phyloP scores from a whole-genome alignment of 2,329 filamentous ascomycete species.

The Lizonia empirigonia region DNA sequence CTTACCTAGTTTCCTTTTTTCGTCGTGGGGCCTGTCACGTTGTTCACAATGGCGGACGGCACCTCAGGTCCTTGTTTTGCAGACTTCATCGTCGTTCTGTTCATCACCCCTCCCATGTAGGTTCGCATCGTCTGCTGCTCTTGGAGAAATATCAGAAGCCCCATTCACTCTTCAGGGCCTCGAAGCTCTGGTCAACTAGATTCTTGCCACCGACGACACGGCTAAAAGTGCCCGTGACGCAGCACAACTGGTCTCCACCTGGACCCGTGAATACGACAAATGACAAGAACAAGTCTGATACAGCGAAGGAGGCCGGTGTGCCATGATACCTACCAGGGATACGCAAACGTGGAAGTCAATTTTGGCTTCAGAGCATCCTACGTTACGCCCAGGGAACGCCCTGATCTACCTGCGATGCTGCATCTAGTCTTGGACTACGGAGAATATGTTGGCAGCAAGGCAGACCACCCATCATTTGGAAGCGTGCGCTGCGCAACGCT shows the following conservation, averaged over 20 bases:
- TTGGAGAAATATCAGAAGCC: neutral
- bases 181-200: neutral
- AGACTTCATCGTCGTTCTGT: neutral
- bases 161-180: neutral
- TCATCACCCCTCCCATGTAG: neutral
- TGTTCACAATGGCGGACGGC: neutral
- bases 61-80: neutral
- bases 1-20: neutral
- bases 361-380: too few species aligned
- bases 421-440: too few species aligned
- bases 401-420: too few species aligned
- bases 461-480: too few species aligned
- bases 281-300: neutral
- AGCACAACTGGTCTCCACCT: neutral
- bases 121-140: neutral
- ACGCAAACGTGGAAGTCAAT: too few species aligned
- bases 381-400: too few species aligned
- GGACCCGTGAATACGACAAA: neutral
- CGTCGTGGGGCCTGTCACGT: neutral
- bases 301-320: too few species aligned
- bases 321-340: too few species aligned
- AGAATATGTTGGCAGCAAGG: too few species aligned
- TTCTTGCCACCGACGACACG: neutral
- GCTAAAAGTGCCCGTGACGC: neutral
- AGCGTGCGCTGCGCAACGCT: too few species aligned